phyloP scores from a whole-genome alignment of 352 stramenopile species.

The Globisporangium spinosum region DNA sequence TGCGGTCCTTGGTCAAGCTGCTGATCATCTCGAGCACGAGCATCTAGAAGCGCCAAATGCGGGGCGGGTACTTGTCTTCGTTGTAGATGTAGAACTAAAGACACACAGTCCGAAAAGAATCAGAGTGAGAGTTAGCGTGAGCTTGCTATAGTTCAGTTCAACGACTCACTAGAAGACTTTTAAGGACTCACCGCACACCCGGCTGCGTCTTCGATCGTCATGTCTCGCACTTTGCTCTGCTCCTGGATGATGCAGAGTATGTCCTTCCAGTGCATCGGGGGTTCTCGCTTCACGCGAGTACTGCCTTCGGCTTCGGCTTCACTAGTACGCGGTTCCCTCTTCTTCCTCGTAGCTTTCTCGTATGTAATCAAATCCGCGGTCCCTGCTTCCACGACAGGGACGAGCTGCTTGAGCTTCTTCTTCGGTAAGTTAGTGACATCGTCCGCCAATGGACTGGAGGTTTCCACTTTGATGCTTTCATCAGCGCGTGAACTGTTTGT shows the following conservation, averaged over 20 bases:
- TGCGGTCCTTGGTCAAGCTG: conserved; percentile 95
- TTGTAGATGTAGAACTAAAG: conserved; percentile 26
- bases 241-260: conserved; percentile 51
- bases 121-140: background rate
- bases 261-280: conserved; percentile 47
- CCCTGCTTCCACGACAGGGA: background rate
- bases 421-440: background rate
- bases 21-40: conserved; percentile 95
- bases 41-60: conserved; percentile 87
- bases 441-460: background rate
- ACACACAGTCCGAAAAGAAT: background rate
- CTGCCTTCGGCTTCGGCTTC: background rate
- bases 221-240: conserved; percentile 54
- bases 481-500: background rate
- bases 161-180: background rate
- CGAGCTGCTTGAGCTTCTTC: background rate
- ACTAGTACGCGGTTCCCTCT: conserved; percentile 26
- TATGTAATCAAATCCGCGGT: background rate
- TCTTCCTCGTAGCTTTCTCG: conserved; percentile 17
- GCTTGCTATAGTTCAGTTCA: background rate
- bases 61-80: conserved; percentile 31
- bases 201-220: conserved; percentile 48
- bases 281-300: background rate
- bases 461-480: background rate
- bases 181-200: background rate